Base-by-base conservation (phyloP, 768 basidiomycete genomes). In the Boletus sp. region DNA sequence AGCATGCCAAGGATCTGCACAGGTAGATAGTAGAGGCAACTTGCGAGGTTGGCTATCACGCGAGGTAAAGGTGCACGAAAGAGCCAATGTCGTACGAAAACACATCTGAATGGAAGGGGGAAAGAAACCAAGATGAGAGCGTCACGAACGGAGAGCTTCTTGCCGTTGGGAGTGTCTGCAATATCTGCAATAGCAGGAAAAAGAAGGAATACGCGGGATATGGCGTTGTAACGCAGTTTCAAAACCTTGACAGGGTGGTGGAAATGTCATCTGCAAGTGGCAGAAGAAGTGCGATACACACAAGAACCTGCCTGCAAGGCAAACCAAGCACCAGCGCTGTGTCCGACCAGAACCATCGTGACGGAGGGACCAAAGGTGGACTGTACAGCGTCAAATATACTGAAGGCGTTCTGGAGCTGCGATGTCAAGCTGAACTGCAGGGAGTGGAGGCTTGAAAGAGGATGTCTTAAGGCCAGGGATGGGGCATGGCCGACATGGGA, bases 281-380 rank as follows among this genome's bases (percentile, higher is more conserved):
- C 10, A 17, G 25, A 5, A 11, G 29, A 5, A 11, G 29, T 50
- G 7, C 33, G 33, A 49, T 13, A 25, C 5, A 11, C 56, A 27
- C 29, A 33, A 52, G 47, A 34, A 60, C 71, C 59, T 34, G 81
- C 85, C 74, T 90, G 81, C 30, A 82, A 63, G 5, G 77, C 65
- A 48, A 92, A 73, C 87, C 88, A 93, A 2, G 81, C 71, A 2
- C 90, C 90, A 14, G 91, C 80, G 50, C 86, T 88, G 57, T 92
- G 89, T 9, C 84, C 86, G 21, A 78, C 64, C 0, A 87, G 23
- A 17, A 85, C 65, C 27, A 85, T 65, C 53, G 68, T 75, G 13
- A 72, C 67, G 7, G 64, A 56, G n/a, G 56, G 27, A 11, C 69
- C 59, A 60, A 71, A 79, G n/a, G 51, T 59, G 15, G 64, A 50